These are phyloP conservation scores for Silybum marianum DNA, from an alignment of 129 eudicot species.

Conservation along the genomic window DNA sequence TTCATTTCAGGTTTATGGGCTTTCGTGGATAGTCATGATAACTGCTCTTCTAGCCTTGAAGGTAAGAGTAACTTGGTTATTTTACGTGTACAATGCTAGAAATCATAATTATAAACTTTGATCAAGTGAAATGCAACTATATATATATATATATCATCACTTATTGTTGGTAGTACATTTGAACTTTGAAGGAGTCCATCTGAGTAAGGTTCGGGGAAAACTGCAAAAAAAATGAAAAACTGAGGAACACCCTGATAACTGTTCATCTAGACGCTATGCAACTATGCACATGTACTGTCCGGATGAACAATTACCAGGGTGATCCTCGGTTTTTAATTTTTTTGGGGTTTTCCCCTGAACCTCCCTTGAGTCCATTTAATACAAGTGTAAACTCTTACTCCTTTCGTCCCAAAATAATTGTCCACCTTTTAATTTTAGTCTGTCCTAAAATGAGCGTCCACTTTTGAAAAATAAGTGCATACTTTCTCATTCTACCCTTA, in stretches of 20 bases:
- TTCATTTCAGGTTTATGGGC: slow-evolving; percentile 71
- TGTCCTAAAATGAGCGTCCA: background rate
- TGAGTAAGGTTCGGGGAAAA: background rate
- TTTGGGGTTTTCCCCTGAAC: no score
- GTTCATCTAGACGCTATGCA: no score
- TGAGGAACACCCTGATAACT: no score
- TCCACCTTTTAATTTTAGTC: no score
- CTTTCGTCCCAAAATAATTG: background rate
- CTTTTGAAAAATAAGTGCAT: background rate
- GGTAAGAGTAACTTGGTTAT: slow-evolving; percentile 47
- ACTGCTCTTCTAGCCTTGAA: slow-evolving; percentile 70
- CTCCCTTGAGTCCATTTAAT: background rate
- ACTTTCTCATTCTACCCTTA: background rate
- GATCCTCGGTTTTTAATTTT: no score
- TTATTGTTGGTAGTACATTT: background rate
- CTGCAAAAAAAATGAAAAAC: no score
- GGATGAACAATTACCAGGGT: no score
- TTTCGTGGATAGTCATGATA: slow-evolving; percentile 88
- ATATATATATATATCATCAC: background rate
- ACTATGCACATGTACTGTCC: no score
- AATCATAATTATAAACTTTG: slow-evolving; percentile 7
- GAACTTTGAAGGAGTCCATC: background rate
- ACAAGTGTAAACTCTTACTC: background rate
- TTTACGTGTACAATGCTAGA: slow-evolving; percentile 19
- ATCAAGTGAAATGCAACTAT: background rate